Percentiles rank a stretch among this genome's conserved stretches.
phyloP scores from a whole-genome alignment of 805 yeast genomes.

The Wickerhamiella lipophila region DNA sequence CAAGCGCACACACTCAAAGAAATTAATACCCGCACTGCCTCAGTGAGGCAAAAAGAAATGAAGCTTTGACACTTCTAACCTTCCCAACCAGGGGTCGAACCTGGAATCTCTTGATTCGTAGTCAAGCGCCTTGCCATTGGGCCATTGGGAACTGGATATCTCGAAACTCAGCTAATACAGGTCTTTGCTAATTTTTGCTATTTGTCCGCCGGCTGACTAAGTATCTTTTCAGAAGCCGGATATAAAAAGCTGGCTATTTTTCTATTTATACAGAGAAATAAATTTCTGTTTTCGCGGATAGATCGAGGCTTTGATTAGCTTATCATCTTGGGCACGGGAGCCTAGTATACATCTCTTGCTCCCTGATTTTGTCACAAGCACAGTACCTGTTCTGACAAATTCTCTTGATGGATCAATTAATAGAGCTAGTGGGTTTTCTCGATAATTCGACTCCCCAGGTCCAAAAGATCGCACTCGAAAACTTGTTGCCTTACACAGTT shows the following conservation, averaged over 20 bases:
- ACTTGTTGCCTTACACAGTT: conserved; percentile 52
- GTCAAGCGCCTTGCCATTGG: conserved; percentile 17
- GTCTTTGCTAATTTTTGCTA: no score
- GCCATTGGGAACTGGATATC: conserved; percentile 13
- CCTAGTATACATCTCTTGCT: no score
- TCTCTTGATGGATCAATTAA: conserved; percentile 12
- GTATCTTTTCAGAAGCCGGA: background rate
- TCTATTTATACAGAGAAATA: no score
- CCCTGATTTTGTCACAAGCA: no score
- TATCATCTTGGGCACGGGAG: no score
- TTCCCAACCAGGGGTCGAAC: conserved; percentile 16
- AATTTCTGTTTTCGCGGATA: no score
- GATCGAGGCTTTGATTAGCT: no score
- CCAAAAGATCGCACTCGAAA: conserved; percentile 71
- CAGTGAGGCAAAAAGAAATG: background rate
- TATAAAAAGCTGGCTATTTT: no score
- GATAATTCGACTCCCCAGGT: conserved; percentile 73
- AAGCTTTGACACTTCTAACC: background rate
- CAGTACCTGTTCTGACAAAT: conserved; percentile 1
- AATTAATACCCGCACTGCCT: no score
- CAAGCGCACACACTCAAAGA: no score
- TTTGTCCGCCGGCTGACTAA: no score
- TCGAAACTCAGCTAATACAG: no score
- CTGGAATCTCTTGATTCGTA: conserved; percentile 16
- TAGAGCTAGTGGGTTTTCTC: conserved; percentile 56